Percentiles rank a stretch among this genome's conserved stretches.
Evolutionary conservation across 352 stramenopile species (phyloP).

Genomic region (Globisporangium echinulatum): DNA sequence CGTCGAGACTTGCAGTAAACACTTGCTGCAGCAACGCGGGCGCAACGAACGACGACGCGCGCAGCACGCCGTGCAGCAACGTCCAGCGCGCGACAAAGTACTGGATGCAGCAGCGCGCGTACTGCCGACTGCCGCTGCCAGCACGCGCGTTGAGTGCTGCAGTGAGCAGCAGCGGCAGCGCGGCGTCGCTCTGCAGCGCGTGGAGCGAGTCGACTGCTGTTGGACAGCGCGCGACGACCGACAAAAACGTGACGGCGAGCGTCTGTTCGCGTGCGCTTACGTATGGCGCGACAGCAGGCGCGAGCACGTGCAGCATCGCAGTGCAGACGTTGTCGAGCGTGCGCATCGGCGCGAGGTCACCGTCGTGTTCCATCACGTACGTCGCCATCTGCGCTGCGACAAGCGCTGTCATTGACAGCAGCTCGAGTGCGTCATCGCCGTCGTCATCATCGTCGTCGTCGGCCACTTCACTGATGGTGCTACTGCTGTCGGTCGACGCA

Average conservation of each 20-base stretch:
- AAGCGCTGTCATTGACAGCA: slow-evolving; percentile 20
- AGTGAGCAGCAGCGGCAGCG: slow-evolving; percentile 29
- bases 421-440: slow-evolving; percentile 19
- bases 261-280: slow-evolving; percentile 25
- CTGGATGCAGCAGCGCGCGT: slow-evolving; percentile 25
- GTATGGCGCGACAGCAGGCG: neutral
- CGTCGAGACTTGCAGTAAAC: slow-evolving; percentile 39
- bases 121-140: slow-evolving; percentile 7
- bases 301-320: slow-evolving; percentile 21
- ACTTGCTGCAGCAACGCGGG: slow-evolving; percentile 29
- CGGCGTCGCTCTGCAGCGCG: slow-evolving; percentile 25
- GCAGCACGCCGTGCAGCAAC: slow-evolving; percentile 41
- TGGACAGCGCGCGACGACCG: slow-evolving; percentile 22
- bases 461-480: neutral
- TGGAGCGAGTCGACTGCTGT: slow-evolving; percentile 25
- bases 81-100: slow-evolving; percentile 54
- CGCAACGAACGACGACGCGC: slow-evolving; percentile 40
- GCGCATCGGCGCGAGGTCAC: slow-evolving; percentile 20
- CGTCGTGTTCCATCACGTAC: slow-evolving; percentile 27
- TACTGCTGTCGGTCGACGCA: neutral
- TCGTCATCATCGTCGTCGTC: neutral
- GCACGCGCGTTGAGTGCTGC: slow-evolving; percentile 18
- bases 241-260: slow-evolving; percentile 28
- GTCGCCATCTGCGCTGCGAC: slow-evolving; percentile 37
- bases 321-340: slow-evolving; percentile 27